phyloP scores from a whole-genome alignment of 73 alveolate species.

The Tetrahymena borealis region DNA sequence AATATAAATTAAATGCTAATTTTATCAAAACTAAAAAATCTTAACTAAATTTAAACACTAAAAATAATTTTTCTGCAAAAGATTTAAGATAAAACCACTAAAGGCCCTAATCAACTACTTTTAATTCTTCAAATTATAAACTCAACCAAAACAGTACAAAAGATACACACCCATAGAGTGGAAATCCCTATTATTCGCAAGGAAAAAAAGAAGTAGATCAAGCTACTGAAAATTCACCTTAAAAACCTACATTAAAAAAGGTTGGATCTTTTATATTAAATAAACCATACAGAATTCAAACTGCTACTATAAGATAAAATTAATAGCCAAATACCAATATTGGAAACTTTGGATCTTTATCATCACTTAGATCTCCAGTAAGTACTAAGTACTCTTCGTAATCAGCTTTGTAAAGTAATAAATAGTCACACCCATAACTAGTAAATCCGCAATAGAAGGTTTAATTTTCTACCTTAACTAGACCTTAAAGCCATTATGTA shows the following conservation, averaged over 20 bases:
- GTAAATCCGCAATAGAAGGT: not conserved
- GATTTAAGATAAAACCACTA: not conserved
- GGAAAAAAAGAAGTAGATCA: not conserved
- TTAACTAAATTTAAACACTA: not conserved
- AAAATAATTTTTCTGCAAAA: not conserved
- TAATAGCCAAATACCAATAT: not conserved
- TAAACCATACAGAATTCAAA: not conserved
- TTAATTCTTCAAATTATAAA: not conserved
- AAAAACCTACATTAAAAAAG: not conserved
- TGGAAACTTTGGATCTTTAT: not conserved
- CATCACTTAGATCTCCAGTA: not conserved
- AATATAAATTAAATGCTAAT: not conserved
- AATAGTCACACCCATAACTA: not conserved
- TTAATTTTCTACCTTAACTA: not conserved
- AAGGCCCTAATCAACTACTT: not conserved
- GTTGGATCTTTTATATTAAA: not conserved
- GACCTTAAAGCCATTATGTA: not conserved
- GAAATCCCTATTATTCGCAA: not conserved
- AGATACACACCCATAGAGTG: not conserved
- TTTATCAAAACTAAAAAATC: not conserved
- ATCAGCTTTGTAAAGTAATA: not conserved
- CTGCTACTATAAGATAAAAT: not conserved
- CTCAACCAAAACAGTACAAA: not conserved
- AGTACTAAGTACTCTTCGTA: not conserved
- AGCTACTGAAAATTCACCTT: not conserved